phyloP scores from a whole-genome alignment of 2,329 filamentous ascomycete genomes.

The Lecanicillium sp. region DNA sequence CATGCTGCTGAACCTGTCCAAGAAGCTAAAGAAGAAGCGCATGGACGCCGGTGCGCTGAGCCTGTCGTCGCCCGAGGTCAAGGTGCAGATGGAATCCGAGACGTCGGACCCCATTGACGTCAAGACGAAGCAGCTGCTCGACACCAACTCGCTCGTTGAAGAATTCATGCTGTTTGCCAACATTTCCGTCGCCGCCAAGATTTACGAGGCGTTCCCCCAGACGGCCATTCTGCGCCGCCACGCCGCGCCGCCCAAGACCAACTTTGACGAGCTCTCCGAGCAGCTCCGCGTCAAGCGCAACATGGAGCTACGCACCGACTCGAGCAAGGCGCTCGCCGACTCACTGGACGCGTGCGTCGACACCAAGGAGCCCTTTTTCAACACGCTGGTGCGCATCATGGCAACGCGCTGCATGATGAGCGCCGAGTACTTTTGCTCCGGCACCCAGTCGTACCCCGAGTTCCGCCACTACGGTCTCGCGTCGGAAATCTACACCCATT shows the following conservation, averaged over 20 bases:
- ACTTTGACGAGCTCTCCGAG: constrained; percentile 89
- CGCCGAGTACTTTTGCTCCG: constrained; percentile 95
- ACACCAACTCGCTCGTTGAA: constrained; percentile 95
- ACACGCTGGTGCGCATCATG: constrained; percentile 94
- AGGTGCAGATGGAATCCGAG: constrained; percentile 90
- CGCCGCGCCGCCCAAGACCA: constrained; percentile 84
- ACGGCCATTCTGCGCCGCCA: constrained; percentile 91
- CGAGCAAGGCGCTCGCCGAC: constrained; percentile 87
- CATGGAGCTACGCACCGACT: constrained; percentile 73
- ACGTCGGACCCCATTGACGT: constrained; percentile 94
- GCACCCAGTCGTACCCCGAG: constrained; percentile 85
- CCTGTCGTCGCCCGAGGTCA: constrained; percentile 94
- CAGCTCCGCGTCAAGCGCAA: constrained; percentile 84
- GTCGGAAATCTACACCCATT: constrained; percentile 96
- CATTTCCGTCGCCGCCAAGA: constrained; percentile 83
- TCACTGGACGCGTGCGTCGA: constrained; percentile 83
- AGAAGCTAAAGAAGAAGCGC: constrained; percentile 88
- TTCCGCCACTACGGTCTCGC: constrained; percentile 97
- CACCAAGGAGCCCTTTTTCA: constrained; percentile 83
- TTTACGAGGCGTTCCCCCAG: constrained; percentile 87
- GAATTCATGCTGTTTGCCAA: constrained; percentile 99
- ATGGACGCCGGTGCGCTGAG: constrained; percentile 94
- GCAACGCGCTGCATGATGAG: constrained; percentile 99
- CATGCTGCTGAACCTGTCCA: constrained; percentile 77
- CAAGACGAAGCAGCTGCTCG: constrained; percentile 87